Evolutionary conservation across 192 early-diverging fungal genomes (phyloP).

Genomic region (Cladochytrium replicatum): DNA sequence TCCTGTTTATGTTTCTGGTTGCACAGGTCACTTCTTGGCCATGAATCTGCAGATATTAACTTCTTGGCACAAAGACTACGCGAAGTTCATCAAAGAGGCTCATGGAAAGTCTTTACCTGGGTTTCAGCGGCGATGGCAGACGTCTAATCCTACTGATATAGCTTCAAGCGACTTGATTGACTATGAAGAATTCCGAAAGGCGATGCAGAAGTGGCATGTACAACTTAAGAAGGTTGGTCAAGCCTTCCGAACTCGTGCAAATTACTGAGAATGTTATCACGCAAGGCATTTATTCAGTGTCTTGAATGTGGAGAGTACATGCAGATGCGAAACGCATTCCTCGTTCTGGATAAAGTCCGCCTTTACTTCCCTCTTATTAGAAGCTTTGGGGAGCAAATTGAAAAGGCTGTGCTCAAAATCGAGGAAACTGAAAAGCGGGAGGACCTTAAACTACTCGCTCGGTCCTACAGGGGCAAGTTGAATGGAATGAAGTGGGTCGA

Average conservation of each 20-base stretch:
- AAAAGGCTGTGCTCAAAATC: slow-evolving; percentile 30
- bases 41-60: slow-evolving; percentile 44
- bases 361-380: slow-evolving; percentile 51
- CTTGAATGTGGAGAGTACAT: slow-evolving; percentile 57
- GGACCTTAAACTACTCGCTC: slow-evolving; percentile 64
- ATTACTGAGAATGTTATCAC: too few relatives aligned
- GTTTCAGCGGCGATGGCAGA: slow-evolving; percentile 56
- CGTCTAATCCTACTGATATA: slow-evolving; percentile 18
- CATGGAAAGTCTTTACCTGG: slow-evolving; percentile 50
- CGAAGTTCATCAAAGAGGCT: slow-evolving; percentile 43
- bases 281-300: slow-evolving; percentile 13
- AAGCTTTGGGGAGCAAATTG: slow-evolving; percentile 43
- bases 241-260: too few relatives aligned
- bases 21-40: slow-evolving; percentile 56
- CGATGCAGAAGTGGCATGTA: slow-evolving; percentile 65
- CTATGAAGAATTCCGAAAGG: slow-evolving; percentile 51
- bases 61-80: slow-evolving; percentile 40
- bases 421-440: slow-evolving; percentile 46
- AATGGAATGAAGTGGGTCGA: neutral
- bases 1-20: too few relatives aligned
- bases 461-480: slow-evolving; percentile 37
- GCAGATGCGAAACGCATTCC: slow-evolving; percentile 63
- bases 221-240: slow-evolving; percentile 30
- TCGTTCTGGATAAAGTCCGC: slow-evolving; percentile 54
- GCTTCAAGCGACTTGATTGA: slow-evolving; percentile 39